Percentiles rank a stretch among this genome's conserved stretches.
phyloP scores from a whole-genome alignment of 306 rosid genomes.

The Geum urbanum region DNA sequence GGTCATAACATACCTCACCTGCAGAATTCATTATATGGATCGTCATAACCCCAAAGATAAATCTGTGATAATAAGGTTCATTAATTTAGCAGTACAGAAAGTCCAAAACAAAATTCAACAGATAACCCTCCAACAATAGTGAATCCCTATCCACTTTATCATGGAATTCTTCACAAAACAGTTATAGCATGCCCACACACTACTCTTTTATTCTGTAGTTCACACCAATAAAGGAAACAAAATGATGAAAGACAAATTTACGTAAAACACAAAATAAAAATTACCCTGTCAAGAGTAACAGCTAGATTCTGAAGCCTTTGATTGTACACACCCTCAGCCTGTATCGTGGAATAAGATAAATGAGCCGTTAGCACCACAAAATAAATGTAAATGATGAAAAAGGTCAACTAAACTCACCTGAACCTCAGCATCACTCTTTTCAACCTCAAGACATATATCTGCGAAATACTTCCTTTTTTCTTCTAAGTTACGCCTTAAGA shows the following conservation, averaged over 20 bases:
- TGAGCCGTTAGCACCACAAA: not conserved
- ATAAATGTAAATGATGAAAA: not conserved
- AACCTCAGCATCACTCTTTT: conserved; percentile 93
- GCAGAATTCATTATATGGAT: conserved; percentile 21
- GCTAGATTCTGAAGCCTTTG: conserved; percentile 99
- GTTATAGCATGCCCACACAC: conserved; percentile 2
- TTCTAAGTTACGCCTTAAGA: conserved; percentile 75
- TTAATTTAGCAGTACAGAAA: not conserved
- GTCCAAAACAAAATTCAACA: not conserved
- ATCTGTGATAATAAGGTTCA: not conserved
- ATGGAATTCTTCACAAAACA: not conserved
- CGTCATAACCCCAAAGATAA: conserved; percentile 18
- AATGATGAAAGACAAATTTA: not conserved
- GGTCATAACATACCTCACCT: conserved; percentile 98
- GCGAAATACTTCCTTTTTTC: conserved; percentile 86
- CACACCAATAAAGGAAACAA: not conserved
- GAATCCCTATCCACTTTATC: conserved; percentile 7
- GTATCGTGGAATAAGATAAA: conserved; percentile 29
- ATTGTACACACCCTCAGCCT: conserved; percentile 99
- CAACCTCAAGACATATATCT: conserved; percentile 84
- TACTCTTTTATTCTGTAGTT: not conserved
- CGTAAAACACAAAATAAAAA: conserved; percentile 3
- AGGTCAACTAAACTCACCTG: conserved; percentile 51
- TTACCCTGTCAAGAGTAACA: conserved; percentile 97
- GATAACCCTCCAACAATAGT: not conserved